A percentile compares a stretch with the other conserved stretches of the same genome.
phyloP scores from a whole-genome alignment of 495 filamentous ascomycete species.

The Annulohypoxylon bovei region DNA sequence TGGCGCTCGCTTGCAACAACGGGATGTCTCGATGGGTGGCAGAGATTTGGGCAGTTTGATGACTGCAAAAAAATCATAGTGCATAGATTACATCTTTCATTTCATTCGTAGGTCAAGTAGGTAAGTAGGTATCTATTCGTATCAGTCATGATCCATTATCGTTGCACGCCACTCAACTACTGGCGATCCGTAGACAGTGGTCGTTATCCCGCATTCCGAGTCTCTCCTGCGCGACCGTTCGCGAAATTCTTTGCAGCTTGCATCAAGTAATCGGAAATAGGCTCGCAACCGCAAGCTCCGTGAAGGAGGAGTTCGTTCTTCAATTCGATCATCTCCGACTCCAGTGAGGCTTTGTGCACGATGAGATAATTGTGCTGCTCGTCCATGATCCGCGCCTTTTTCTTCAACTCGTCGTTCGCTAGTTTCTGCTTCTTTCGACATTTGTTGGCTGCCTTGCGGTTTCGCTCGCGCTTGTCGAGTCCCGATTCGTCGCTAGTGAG shows the following conservation, averaged over 20 bases:
- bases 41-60: no score
- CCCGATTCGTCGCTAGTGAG: conserved; percentile 33
- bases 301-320: conserved; percentile 37
- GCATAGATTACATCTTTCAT: no score
- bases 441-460: conserved; percentile 41
- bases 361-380: conserved; percentile 30
- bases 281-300: conserved; percentile 29
- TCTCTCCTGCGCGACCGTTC: conserved; percentile 1
- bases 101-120: no score
- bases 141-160: conserved; percentile 19
- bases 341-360: conserved; percentile 24
- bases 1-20: no score
- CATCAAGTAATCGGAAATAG: conserved; percentile 32
- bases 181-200: not conserved
- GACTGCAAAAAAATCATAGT: no score
- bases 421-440: conserved; percentile 42
- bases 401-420: conserved; percentile 28
- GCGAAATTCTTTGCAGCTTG: conserved; percentile 29
- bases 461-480: conserved; percentile 37
- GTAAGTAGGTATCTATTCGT: not conserved
- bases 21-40: no score
- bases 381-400: conserved; percentile 20
- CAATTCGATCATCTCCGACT: conserved; percentile 35
- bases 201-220: not conserved
- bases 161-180: not conserved